Base-by-base conservation (phyloP, 1,284 basidiomycete genomes). In the Laetiporus sulphureus region DNA sequence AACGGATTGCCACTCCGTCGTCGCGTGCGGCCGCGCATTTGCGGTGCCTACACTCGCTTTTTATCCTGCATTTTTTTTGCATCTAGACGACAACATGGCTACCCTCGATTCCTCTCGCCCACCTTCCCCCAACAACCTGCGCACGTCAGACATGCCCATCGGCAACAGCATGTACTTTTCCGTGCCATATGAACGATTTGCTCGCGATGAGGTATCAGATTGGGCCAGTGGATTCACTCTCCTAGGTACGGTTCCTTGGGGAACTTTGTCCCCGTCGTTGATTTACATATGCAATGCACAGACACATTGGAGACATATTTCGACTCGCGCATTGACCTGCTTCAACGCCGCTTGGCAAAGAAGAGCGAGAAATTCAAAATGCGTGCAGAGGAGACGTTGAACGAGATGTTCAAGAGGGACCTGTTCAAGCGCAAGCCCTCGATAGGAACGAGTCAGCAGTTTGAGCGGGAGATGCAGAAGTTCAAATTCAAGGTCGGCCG, bases 281-380 rank as follows among this genome's bases (percentile, higher is more conserved):
- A 27, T 6, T 31, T 27, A 32, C 22, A 15, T 51, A 38, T 61
- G 53, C 34, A 45, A 36, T 22, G 29, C 18, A 20, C 51, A 87
- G 86, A 90, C 59, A 90, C 87, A n/a, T 69, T 91, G 62, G 88
- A 92, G 61, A 92, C 89, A 1, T 92, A 83, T 58, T 90, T 88
- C 54, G 91, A 95, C 64, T 91, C 92, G 2, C 82, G 89, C 50
- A 69, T 96, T 48, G 93, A 96, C 62, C 75, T 96, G 1, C 68
- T 94, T 27, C 91, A 95, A 57, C 80, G 93, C 29, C 80, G 81
- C 42, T 75, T 94, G 24, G 84, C 90, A 62, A 91, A 87, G 44
- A 90, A 91, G 52, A 83, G 87, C 44, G 85, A 91, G 47, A 73
- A 79, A 42, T 72, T 95, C 47, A 91, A 87, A 66, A 68, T 75